Conservation (phyloP, 2,329 filamentous ascomycete species). For the Phyllosticta capitalensis region DNA sequence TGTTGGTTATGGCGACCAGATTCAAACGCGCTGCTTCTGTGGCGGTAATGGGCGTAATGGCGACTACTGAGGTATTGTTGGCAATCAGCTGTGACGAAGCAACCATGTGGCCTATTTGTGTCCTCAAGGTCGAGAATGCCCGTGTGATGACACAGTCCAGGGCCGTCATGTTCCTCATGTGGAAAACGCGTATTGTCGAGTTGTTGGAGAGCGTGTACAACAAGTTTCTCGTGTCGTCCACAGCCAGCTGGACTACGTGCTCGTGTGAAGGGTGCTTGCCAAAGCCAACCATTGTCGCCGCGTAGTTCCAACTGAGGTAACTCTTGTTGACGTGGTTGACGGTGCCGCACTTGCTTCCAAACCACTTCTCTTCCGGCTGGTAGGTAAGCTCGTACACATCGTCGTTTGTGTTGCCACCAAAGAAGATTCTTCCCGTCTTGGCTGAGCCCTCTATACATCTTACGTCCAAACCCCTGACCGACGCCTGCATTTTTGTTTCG, state of each 20-base stretch:
- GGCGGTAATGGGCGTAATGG: slow-evolving; percentile 74
- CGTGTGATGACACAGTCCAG: slow-evolving; percentile 48
- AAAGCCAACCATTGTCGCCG: slow-evolving; percentile 35
- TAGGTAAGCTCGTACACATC: slow-evolving; percentile 93
- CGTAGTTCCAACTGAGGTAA: slow-evolving; percentile 26
- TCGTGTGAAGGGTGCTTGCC: slow-evolving; percentile 39
- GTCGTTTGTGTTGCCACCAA: slow-evolving; percentile 68
- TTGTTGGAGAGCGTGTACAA: slow-evolving; percentile 83
- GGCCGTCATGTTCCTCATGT: slow-evolving; percentile 57
- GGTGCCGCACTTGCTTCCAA: slow-evolving; percentile 76
- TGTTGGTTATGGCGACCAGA: slow-evolving; percentile 81
- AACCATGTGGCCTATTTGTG: slow-evolving; percentile 79
- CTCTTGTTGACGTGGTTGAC: slow-evolving; percentile 74
- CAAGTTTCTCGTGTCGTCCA: slow-evolving; percentile 81
- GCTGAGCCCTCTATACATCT: slow-evolving; percentile 67
- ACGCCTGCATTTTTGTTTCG: slow-evolving; percentile 75
- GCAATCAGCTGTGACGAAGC: slow-evolving; percentile 61
- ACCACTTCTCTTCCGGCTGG: slow-evolving; percentile 96
- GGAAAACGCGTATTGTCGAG: slow-evolving; percentile 85
- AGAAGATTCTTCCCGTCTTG: slow-evolving; percentile 84
- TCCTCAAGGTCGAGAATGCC: slow-evolving; percentile 44
- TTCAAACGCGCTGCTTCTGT: slow-evolving; percentile 74
- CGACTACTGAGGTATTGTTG: slow-evolving; percentile 60
- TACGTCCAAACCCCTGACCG: slow-evolving; percentile 67
- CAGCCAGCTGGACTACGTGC: slow-evolving; percentile 64